Conservation (phyloP, 2,329 filamentous ascomycete species). For the Calonectria multiphialidica region DNA sequence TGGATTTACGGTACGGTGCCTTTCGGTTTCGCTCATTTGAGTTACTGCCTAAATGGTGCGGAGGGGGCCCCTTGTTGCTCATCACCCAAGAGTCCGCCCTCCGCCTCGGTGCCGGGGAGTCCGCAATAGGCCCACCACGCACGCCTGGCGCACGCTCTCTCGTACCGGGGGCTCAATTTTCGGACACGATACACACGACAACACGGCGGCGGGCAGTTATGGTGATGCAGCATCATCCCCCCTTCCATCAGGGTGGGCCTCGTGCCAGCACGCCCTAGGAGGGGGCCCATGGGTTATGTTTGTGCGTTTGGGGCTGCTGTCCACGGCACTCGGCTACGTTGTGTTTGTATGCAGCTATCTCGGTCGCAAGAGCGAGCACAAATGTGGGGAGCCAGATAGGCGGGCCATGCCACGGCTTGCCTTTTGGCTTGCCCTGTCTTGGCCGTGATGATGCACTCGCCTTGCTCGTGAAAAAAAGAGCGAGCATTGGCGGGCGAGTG, state of each 20-base stretch:
- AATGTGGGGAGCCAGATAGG: neutral
- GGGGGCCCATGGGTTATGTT: neutral
- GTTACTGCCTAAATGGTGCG: constrained; percentile 2
- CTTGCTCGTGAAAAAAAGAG: neutral
- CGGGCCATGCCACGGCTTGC: neutral
- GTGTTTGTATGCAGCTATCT: neutral
- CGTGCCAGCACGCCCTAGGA: constrained; percentile 26
- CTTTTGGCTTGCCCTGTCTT: neutral
- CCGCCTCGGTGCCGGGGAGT: constrained; percentile 2
- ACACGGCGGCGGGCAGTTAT: neutral
- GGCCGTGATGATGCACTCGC: neutral
- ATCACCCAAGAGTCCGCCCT: constrained; percentile 1
- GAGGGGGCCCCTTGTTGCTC: neutral
- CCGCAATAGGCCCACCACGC: neutral
- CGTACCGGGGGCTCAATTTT: constrained; percentile 11
- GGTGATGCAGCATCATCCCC: neutral
- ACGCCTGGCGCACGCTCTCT: neutral
- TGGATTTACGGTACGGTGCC: neutral
- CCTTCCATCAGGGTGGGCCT: constrained; percentile 17
- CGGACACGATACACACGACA: constrained; percentile 12
- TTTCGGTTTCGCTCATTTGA: neutral
- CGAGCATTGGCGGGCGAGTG: neutral
- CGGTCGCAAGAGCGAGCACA: neutral
- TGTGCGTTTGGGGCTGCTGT: neutral
- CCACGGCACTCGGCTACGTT: neutral